Percentiles rank a stretch among this genome's conserved stretches.
Conservation (phyloP, 1,284 basidiomycete species). For the Rhodotorula sp. region DNA sequence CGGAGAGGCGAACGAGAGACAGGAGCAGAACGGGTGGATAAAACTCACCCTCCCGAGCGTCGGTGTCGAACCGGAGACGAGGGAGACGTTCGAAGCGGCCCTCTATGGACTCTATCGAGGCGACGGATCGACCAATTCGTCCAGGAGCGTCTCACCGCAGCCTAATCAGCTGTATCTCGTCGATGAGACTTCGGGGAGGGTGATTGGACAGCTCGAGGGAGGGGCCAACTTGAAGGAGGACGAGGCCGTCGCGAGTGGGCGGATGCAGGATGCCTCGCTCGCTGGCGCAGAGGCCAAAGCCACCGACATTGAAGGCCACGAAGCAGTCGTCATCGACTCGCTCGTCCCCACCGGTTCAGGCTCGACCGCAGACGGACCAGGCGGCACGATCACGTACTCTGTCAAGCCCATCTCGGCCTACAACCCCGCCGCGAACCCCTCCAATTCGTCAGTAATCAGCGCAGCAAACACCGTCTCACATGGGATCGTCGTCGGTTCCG, state of each 20-base stretch:
- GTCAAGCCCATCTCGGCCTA: slow-evolving; percentile 26
- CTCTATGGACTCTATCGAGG: slow-evolving; percentile 5
- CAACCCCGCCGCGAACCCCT: slow-evolving; percentile 16
- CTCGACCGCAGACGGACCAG: neutral
- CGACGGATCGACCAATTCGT: neutral
- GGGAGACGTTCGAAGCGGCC: slow-evolving; percentile 29
- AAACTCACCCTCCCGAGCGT: slow-evolving; percentile 12
- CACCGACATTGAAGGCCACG: slow-evolving; percentile 19
- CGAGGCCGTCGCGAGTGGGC: neutral
- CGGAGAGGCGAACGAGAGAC: neutral
- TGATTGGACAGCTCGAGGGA: slow-evolving; percentile 19
- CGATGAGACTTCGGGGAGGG: slow-evolving; percentile 17
- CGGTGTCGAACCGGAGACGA: neutral
- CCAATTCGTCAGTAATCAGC: slow-evolving; percentile 24
- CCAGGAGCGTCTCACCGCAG: neutral
- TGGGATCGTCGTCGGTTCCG: slow-evolving; percentile 44
- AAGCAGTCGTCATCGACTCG: slow-evolving; percentile 31
- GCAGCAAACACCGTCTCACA: slow-evolving; percentile 44
- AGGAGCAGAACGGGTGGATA: slow-evolving; percentile 12
- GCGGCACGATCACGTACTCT: slow-evolving; percentile 9
- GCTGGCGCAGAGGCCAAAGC: neutral
- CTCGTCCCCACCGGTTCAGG: neutral
- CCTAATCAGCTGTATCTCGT: slow-evolving; percentile 26
- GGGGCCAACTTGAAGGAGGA: slow-evolving; percentile 10
- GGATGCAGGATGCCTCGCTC: slow-evolving; percentile 6